Conservation (phyloP, 2,329 filamentous ascomycete genomes). For the Leptographium radiaticola region DNA sequence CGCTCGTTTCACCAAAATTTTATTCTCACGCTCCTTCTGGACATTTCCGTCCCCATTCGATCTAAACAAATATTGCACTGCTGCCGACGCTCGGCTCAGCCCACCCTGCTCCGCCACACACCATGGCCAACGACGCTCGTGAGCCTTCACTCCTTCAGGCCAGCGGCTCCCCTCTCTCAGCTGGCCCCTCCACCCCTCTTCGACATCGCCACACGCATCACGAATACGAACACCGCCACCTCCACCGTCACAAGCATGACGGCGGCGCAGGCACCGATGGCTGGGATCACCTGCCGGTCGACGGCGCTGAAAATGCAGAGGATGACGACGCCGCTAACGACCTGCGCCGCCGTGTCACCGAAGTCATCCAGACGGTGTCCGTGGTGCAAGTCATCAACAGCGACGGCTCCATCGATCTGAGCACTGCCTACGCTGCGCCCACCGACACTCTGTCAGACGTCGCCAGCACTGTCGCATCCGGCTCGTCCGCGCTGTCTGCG, state of each 20-base stretch:
- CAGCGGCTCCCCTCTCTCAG: constrained; percentile 15
- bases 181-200: background rate
- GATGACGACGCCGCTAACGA: constrained; percentile 2
- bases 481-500: background rate
- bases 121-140: constrained; percentile 31
- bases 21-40: too few species aligned
- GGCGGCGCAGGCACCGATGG: background rate
- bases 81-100: background rate
- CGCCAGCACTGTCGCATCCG: background rate
- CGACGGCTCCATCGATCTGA: constrained; percentile 26
- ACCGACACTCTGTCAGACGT: background rate
- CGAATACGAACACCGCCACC: constrained; percentile 9
- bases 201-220: constrained; percentile 2
- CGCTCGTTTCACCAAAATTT: too few species aligned
- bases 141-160: constrained; percentile 37
- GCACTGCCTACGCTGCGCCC: background rate
- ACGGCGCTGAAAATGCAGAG: background rate
- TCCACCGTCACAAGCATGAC: constrained; percentile 9
- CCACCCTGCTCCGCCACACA: constrained; percentile 23
- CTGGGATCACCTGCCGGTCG: background rate
- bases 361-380: constrained; percentile 41
- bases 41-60: background rate
- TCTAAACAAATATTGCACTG: background rate
- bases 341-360: constrained; percentile 23
- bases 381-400: constrained; percentile 39